phyloP scores from a whole-genome alignment of 345 rosid genomes.

The Carallia pectinifolia region DNA sequence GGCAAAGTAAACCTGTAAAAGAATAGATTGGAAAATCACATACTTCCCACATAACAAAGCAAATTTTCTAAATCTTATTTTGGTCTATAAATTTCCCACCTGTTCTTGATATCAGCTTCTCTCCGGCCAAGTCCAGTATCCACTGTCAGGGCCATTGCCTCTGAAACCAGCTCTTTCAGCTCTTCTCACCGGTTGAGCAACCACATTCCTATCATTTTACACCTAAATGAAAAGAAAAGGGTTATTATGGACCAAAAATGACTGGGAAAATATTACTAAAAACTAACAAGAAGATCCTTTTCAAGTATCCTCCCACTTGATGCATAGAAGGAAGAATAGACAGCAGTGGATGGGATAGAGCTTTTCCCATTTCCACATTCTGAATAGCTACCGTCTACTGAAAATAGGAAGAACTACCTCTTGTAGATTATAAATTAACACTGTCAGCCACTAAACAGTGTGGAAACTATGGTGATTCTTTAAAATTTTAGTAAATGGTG shows the following conservation, averaged over 20 bases:
- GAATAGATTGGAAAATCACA: conserved; percentile 8
- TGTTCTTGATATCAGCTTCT: conserved; percentile 93
- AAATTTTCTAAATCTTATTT: no score
- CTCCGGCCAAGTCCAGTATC: conserved; percentile 94
- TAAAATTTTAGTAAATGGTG: neutral
- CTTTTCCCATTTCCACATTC: no score
- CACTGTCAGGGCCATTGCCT: conserved; percentile 89
- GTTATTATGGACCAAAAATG: neutral
- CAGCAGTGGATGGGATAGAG: no score
- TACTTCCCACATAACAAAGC: conserved; percentile 2
- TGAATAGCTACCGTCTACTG: no score
- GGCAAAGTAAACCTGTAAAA: conserved; percentile 69
- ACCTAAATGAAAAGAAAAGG: conserved; percentile 42
- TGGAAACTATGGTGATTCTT: neutral
- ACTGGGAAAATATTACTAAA: no score
- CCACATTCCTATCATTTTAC: conserved; percentile 74
- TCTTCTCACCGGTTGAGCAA: conserved; percentile 75
- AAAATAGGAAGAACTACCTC: no score
- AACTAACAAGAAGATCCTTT: no score
- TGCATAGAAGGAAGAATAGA: no score
- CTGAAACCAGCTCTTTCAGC: conserved; percentile 91
- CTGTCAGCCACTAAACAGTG: no score
- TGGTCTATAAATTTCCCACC: conserved; percentile 32
- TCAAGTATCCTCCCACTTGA: no score
- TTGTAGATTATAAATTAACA: no score